Evolutionary conservation across 1,284 basidiomycete genomes (phyloP).

Genomic region (Rhodotorula sp.): DNA sequence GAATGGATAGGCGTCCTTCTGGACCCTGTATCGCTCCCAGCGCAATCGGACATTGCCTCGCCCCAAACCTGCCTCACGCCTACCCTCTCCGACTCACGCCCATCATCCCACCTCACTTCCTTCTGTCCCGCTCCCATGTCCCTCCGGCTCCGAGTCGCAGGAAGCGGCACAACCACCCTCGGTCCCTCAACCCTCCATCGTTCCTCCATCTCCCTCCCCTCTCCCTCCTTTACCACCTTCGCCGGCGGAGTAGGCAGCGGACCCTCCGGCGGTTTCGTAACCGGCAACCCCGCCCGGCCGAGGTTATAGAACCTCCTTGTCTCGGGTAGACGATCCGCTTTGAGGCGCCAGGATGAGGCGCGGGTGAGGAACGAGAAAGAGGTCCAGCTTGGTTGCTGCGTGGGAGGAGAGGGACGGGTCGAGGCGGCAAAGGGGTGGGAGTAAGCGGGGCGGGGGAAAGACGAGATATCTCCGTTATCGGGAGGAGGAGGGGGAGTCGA

Average conservation of each 20-base stretch:
- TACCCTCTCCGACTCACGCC: background rate
- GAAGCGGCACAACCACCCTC: background rate
- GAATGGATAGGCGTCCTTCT: no score
- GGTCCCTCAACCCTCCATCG: slow-evolving; percentile 11
- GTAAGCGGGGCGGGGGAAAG: background rate
- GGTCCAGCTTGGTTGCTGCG: no score
- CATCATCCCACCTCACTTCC: background rate
- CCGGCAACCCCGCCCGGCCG: background rate
- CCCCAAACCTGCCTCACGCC: background rate
- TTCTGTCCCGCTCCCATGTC: no score
- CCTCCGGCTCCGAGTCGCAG: background rate
- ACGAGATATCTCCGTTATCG: background rate
- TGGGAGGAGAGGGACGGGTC: background rate
- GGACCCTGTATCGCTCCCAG: background rate
- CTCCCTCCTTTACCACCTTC: slow-evolving; percentile 19
- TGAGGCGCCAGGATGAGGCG: slow-evolving; percentile 22
- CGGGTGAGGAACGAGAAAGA: slow-evolving; percentile 6
- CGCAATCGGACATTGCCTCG: background rate
- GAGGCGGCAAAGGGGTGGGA: background rate
- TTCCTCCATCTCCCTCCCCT: slow-evolving; percentile 27
- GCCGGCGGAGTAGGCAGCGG: slow-evolving; percentile 17
- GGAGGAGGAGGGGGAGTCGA: background rate
- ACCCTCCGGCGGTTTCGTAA: slow-evolving; percentile 2
- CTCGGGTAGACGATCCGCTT: slow-evolving; percentile 15
- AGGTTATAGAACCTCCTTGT: slow-evolving; percentile 20